Conservation (phyloP, 768 basidiomycete species). For the Rhodocollybia butyracea region DNA sequence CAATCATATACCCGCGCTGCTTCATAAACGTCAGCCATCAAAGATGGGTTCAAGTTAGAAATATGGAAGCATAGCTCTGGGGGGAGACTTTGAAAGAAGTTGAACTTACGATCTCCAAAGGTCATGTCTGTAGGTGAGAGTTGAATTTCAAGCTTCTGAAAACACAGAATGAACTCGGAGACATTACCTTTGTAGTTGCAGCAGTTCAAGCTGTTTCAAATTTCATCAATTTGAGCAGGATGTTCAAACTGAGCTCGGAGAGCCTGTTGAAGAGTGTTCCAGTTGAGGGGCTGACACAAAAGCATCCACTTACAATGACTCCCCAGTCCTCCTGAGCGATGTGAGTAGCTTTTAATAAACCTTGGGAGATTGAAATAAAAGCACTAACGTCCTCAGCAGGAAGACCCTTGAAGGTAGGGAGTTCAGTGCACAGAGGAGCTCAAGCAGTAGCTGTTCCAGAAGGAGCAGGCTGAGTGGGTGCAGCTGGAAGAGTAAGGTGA, state of each 20-base stretch:
- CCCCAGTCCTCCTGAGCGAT: constrained; percentile 3
- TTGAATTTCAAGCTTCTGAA: constrained; percentile 7
- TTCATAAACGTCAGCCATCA: constrained; percentile 13
- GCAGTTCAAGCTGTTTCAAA: not conserved
- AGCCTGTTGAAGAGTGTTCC: not conserved
- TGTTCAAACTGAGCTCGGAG: not conserved
- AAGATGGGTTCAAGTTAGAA: not conserved
- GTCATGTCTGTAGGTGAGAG: not conserved
- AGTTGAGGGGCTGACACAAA: not conserved
- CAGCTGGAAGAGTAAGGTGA: not conserved
- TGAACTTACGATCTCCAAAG: constrained; percentile 3
- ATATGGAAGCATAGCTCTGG: not conserved
- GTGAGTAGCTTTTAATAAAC: not conserved
- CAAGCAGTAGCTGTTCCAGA: not conserved
- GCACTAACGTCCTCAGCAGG: constrained; percentile 3
- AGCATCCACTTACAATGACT: not conserved
- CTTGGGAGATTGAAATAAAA: not conserved
- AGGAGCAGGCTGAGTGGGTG: not conserved
- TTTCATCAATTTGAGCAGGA: not conserved
- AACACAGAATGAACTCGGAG: not conserved
- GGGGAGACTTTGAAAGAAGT: not conserved
- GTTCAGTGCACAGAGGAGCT: not conserved
- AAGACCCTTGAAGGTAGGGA: not conserved
- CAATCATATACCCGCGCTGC: constrained; percentile 10
- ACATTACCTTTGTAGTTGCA: not conserved